A percentile compares a stretch with the other conserved stretches of the same genome.
These are phyloP conservation scores for Pichia cephalocereana DNA, from an alignment of 805 yeast genomes.

Conservation along the genomic window DNA sequence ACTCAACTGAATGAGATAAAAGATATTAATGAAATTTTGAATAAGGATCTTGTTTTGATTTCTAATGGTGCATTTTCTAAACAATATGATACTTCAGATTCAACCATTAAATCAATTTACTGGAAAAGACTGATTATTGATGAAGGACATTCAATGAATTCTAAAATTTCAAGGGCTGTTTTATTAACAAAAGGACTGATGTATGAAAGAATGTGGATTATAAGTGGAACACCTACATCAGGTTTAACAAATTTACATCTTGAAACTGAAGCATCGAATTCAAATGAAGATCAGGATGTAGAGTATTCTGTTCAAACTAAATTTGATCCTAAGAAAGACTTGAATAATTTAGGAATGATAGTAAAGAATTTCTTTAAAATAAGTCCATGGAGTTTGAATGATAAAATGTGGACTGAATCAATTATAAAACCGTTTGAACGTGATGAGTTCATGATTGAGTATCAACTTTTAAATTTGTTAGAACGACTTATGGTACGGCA, in stretches of 20 bases:
- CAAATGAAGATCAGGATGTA: not conserved
- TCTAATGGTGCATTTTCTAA: conserved; percentile 38
- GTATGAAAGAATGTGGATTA: conserved; percentile 64
- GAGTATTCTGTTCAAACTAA: conserved; percentile 39
- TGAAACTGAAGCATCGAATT: conserved; percentile 20
- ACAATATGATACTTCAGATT: conserved; percentile 27
- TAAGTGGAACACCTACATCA: conserved; percentile 68
- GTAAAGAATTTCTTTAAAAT: conserved; percentile 45
- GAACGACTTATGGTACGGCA: conserved; percentile 49
- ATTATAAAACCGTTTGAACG: conserved; percentile 42
- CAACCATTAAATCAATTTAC: conserved; percentile 34
- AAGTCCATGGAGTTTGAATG: conserved; percentile 46
- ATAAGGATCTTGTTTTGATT: conserved; percentile 44
- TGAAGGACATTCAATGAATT: conserved; percentile 61
- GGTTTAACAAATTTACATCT: conserved; percentile 54
- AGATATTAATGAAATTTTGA: conserved; percentile 26
- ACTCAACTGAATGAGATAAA: conserved; percentile 28
- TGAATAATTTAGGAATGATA: conserved; percentile 42
- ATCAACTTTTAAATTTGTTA: conserved; percentile 34
- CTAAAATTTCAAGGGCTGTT: conserved; percentile 42
- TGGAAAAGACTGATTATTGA: conserved; percentile 71
- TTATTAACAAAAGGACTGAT: conserved; percentile 36
- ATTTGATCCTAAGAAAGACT: conserved; percentile 46
- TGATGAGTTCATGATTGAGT: conserved; percentile 31
- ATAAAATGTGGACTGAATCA: conserved; percentile 36